phyloP scores from a whole-genome alignment of 169 alveolate genomes.

The Plasmodium knowlesi region DNA sequence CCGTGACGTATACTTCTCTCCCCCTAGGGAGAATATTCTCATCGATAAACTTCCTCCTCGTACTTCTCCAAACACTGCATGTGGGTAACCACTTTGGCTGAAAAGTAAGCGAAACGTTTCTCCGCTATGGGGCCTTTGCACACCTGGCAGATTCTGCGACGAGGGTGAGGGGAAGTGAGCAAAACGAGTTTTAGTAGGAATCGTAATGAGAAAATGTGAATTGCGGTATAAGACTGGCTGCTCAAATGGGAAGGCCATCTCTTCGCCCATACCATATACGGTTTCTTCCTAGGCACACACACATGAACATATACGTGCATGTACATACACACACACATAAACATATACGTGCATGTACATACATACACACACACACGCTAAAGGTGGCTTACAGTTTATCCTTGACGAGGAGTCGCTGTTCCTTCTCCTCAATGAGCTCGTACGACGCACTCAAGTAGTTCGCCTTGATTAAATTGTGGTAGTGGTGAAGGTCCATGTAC shows the following conservation, averaged over 20 bases:
- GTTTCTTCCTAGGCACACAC: not conserved
- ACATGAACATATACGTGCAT: too few relatives aligned
- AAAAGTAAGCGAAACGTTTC: conserved; percentile 38
- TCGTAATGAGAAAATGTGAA: too few relatives aligned
- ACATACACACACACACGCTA: too few relatives aligned
- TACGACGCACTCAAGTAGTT: conserved; percentile 17
- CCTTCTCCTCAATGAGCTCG: conserved; percentile 19
- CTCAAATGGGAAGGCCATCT: not conserved
- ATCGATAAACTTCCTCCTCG: conserved; percentile 2
- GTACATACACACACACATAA: too few relatives aligned
- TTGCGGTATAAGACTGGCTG: not conserved
- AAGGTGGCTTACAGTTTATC: conserved; percentile 21
- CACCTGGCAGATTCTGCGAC: conserved; percentile 27
- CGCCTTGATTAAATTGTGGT: conserved; percentile 42
- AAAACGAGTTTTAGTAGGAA: too few relatives aligned
- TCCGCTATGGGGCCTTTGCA: conserved; percentile 16
- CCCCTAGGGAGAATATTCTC: not conserved
- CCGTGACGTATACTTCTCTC: not conserved
- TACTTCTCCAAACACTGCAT: conserved; percentile 31
- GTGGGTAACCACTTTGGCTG: conserved; percentile 14
- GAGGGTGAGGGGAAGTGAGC: not conserved
- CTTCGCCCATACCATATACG: not conserved
- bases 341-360: too few relatives aligned
- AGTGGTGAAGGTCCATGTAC: conserved; percentile 17
- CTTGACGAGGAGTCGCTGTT: conserved; percentile 11